These are phyloP conservation scores for Hypholoma fasciculare DNA, from an alignment of 768 basidiomycete genomes.

Conservation along the genomic window DNA sequence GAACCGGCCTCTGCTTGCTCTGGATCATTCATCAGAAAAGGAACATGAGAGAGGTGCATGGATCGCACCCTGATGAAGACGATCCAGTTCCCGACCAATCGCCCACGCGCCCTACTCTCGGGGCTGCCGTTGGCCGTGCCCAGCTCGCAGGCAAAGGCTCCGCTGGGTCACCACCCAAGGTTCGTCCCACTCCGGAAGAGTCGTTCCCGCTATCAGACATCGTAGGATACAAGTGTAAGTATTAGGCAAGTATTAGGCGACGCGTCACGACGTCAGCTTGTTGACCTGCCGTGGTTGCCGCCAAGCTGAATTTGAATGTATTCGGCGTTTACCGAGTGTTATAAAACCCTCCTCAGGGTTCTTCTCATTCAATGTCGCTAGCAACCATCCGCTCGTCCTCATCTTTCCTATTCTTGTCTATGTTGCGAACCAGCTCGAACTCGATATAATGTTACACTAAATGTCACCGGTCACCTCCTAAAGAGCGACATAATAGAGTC, in stretches of 20 bases:
- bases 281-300: no score
- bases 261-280: no score
- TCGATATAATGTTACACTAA: no score
- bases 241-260: not conserved
- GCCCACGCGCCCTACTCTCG: constrained; percentile 54
- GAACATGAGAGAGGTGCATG: not conserved
- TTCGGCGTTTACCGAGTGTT: no score
- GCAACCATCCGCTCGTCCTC: no score
- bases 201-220: constrained; percentile 41
- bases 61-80: constrained; percentile 27
- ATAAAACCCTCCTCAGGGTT: no score
- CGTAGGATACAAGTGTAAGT: not conserved
- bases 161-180: constrained; percentile 45
- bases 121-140: constrained; percentile 36
- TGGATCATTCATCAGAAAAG: not conserved
- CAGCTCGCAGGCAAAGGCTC: constrained; percentile 52
- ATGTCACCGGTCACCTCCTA: no score
- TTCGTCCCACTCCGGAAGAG: constrained; percentile 36
- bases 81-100: constrained; percentile 35
- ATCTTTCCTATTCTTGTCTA: no score
- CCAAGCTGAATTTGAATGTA: no score
- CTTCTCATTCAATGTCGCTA: no score
- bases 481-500: no score
- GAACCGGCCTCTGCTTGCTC: constrained; percentile 24
- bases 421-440: no score